Conservation (phyloP, 2,329 filamentous ascomycete genomes). For the Monilinia laxa region DNA sequence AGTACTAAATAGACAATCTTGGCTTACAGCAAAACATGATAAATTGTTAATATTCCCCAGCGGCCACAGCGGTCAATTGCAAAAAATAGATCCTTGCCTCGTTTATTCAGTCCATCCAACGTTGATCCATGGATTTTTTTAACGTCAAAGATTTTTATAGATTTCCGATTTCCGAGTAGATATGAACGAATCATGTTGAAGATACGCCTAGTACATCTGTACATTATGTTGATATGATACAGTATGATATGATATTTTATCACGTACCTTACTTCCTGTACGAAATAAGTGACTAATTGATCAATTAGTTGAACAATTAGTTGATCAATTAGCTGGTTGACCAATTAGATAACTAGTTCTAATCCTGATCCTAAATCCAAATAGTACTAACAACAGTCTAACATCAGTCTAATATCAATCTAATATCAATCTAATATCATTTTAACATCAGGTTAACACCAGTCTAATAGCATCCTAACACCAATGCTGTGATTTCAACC, state of each 20-base stretch:
- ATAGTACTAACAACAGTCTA: no score
- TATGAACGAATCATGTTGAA: not conserved
- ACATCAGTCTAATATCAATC: no score
- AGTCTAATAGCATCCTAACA: no score
- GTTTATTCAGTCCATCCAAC: not conserved
- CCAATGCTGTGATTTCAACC: not conserved
- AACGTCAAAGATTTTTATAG: not conserved
- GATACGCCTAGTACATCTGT: not conserved
- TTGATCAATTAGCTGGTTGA: not conserved
- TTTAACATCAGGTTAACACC: no score
- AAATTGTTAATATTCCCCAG: conserved; percentile 9
- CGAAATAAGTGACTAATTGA: not conserved
- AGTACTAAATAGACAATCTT: no score
- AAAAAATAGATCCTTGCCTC: conserved; percentile 23
- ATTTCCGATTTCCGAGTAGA: not conserved
- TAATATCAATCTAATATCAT: no score
- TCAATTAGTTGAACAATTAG: not conserved
- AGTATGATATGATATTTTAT: not conserved
- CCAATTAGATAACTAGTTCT: not conserved
- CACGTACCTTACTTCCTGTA: conserved; percentile 12
- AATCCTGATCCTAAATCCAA: not conserved
- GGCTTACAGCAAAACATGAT: no score
- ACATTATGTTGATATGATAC: no score
- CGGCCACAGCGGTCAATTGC: conserved; percentile 21
- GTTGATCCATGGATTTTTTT: not conserved